Conservation (phyloP, 345 rosid genomes). For the Eucalyptus fibrosa region DNA sequence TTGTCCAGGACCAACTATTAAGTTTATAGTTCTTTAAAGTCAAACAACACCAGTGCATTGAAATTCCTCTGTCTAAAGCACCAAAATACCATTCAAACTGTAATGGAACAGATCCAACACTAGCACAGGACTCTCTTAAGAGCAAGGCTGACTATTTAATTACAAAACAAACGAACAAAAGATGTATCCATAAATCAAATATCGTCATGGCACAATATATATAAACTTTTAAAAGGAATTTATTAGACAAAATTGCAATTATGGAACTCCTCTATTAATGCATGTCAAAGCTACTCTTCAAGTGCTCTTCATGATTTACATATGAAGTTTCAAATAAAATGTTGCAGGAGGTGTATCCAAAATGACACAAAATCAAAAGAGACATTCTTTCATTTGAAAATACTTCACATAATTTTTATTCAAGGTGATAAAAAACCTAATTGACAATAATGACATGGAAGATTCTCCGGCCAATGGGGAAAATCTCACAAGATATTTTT, state of each 20-base stretch:
- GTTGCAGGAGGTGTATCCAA: background rate
- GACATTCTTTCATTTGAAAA: background rate
- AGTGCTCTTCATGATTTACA: background rate
- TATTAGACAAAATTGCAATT: background rate
- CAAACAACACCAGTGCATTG: background rate
- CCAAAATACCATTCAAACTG: background rate
- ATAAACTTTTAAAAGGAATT: background rate
- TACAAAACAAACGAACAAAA: background rate
- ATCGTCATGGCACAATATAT: background rate
- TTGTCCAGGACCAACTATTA: background rate
- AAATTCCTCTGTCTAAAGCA: background rate
- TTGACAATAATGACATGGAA: background rate
- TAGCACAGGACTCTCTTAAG: background rate
- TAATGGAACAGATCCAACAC: background rate
- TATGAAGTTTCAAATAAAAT: background rate
- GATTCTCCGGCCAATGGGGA: background rate
- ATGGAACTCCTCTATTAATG: background rate
- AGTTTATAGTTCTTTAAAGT: background rate
- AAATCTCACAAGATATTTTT: background rate
- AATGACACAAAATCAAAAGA: background rate
- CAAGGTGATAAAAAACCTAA: background rate
- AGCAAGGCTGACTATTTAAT: background rate
- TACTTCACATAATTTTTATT: background rate
- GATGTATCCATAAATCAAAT: background rate
- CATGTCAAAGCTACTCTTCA: background rate